Percentiles rank a stretch among this genome's conserved stretches.
phyloP scores from a whole-genome alignment of 768 basidiomycete genomes.

The Podaxis carcinomalis region DNA sequence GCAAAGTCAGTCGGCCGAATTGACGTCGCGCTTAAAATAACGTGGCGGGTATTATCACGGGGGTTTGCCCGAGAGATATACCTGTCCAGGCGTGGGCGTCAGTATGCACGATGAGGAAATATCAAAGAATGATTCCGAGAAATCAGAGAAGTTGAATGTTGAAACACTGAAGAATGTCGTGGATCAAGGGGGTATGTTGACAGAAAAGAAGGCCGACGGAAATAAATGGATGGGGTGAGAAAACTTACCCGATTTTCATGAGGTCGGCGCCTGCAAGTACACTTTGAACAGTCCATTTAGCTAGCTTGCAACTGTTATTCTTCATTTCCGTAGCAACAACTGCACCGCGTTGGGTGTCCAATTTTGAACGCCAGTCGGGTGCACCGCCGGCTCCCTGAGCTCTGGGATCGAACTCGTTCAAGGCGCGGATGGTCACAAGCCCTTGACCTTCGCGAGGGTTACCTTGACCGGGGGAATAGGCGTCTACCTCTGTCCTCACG shows the following conservation, averaged over 20 bases:
- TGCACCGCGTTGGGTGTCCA: slow-evolving; percentile 94
- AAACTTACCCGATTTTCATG: slow-evolving; percentile 89
- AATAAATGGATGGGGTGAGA: slow-evolving; percentile 11
- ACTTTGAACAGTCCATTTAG: slow-evolving; percentile 96
- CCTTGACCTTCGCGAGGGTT: slow-evolving; percentile 68
- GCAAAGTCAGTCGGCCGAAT: slow-evolving; percentile 96
- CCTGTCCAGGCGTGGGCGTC: slow-evolving; percentile 35
- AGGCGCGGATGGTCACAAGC: slow-evolving; percentile 85
- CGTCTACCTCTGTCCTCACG: slow-evolving; percentile 95
- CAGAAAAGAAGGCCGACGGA: not conserved
- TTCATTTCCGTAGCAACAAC: slow-evolving; percentile 99
- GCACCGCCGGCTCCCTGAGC: slow-evolving; percentile 89
- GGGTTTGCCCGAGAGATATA: slow-evolving; percentile 94
- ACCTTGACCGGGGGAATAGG: slow-evolving; percentile 63
- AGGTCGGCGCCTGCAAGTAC: slow-evolving; percentile 91
- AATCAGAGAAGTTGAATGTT: slow-evolving; percentile 9
- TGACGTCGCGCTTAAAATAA: slow-evolving; percentile 91
- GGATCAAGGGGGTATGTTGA: slow-evolving; percentile 5
- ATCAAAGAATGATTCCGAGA: slow-evolving; percentile 12
- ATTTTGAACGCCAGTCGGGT: slow-evolving; percentile 97
- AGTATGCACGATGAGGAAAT: slow-evolving; percentile 13
- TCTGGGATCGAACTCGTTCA: slow-evolving; percentile 96
- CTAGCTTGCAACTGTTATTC: slow-evolving; percentile 97
- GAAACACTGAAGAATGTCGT: slow-evolving; percentile 5
- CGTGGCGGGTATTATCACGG: slow-evolving; percentile 92